phyloP scores from a whole-genome alignment of 768 basidiomycete genomes.

The Tulasnella sp. region DNA sequence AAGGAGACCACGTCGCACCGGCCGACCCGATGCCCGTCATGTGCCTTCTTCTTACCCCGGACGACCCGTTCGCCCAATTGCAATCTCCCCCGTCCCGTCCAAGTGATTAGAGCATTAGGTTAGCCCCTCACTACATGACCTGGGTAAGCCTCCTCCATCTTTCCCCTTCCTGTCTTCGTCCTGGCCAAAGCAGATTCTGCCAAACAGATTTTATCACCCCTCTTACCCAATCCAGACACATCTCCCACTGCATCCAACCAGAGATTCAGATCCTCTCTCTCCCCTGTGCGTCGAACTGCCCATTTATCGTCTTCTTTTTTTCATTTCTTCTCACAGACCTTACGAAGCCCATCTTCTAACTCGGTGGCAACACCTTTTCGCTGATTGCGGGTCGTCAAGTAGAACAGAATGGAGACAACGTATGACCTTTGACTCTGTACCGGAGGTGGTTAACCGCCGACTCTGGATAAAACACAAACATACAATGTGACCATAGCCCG shows the following conservation, averaged over 20 bases:
- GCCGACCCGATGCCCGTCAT: not conserved
- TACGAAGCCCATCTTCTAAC: not conserved
- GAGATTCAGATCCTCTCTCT: not conserved
- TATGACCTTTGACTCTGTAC: not conserved
- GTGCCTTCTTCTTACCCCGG: conserved; percentile 3
- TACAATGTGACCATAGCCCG: not conserved
- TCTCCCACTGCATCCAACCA: not conserved
- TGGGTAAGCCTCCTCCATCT: not conserved
- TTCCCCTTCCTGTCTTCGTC: not conserved
- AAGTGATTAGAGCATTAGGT: conserved; percentile 7
- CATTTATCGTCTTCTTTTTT: not conserved
- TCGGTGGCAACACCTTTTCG: not conserved
- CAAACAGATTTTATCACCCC: conserved; percentile 15
- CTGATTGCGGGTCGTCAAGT: conserved; percentile 11
- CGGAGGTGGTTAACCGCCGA: conserved; percentile 2
- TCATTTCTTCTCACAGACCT: not conserved
- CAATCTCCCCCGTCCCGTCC: not conserved
- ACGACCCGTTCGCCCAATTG: conserved; percentile 1
- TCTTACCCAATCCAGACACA: not conserved
- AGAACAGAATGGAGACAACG: not conserved
- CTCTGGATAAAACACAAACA: conserved; percentile 1
- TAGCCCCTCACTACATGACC: not conserved
- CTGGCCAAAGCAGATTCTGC: conserved; percentile 4
- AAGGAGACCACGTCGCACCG: conserved; percentile 1
- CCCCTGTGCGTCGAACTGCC: not conserved